Conservation (phyloP, 2,329 filamentous ascomycete genomes). For the Phoma herbarum region DNA sequence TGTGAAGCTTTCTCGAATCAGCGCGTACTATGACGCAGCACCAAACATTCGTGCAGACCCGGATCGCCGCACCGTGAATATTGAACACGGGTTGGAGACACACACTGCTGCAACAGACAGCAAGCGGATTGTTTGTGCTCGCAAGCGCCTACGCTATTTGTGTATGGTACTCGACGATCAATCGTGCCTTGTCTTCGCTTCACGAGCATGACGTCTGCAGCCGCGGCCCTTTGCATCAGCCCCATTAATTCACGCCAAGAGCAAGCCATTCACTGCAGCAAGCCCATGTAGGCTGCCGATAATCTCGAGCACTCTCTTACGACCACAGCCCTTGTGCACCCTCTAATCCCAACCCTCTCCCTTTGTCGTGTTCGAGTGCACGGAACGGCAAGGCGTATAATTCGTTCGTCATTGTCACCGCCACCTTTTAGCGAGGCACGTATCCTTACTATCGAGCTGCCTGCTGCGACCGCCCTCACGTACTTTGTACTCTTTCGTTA, state of each 20-base stretch:
- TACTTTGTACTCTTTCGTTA: constrained; percentile 23
- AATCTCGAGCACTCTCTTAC: constrained; percentile 6
- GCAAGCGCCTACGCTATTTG: constrained; percentile 6
- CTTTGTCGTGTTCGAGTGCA: constrained; percentile 8
- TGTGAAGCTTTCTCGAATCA: constrained; percentile 22
- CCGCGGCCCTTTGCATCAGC: constrained; percentile 13
- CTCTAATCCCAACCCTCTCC: neutral
- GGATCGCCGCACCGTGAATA: constrained; percentile 9
- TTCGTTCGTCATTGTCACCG: constrained; percentile 27
- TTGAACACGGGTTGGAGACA: neutral
- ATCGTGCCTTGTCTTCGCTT: constrained; percentile 8
- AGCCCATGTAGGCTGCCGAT: constrained; percentile 16
- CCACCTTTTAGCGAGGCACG: constrained; percentile 49
- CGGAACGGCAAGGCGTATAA: constrained; percentile 6
- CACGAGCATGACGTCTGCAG: constrained; percentile 18
- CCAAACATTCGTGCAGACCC: constrained; percentile 6
- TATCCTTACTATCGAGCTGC: constrained; percentile 29
- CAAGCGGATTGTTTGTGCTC: neutral
- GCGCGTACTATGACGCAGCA: constrained; percentile 16
- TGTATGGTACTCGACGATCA: constrained; percentile 2
- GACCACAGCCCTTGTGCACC: constrained; percentile 16
- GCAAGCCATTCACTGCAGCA: constrained; percentile 16
- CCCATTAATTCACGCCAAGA: constrained; percentile 18
- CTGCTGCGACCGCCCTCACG: constrained; percentile 28
- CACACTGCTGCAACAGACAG: neutral